These are phyloP conservation scores for Parathielavia hyrcaniae DNA, from an alignment of 495 filamentous ascomycete genomes.

Conservation along the genomic window DNA sequence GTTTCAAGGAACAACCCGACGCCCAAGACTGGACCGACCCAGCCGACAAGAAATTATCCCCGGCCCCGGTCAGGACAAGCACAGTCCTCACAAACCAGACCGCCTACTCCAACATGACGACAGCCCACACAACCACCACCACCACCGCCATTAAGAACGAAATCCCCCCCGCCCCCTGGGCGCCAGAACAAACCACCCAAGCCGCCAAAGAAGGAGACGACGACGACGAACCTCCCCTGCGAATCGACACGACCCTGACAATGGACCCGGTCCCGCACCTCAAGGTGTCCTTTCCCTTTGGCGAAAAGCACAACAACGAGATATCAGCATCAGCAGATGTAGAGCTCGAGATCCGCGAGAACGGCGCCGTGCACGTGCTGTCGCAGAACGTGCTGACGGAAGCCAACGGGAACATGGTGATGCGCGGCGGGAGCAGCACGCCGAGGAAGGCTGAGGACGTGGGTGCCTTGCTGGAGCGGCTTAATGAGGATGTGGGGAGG, in stretches of 20 bases:
- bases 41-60: conserved; percentile 19
- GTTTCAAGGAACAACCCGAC: conserved; percentile 38
- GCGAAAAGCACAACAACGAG: background rate
- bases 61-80: conserved; percentile 5
- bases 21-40: background rate
- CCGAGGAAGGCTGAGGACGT: conserved; percentile 28
- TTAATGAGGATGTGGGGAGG: conserved; percentile 48
- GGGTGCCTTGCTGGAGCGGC: conserved; percentile 34
- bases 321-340: conserved; percentile 35
- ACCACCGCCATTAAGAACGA: background rate
- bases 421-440: conserved; percentile 22
- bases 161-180: background rate
- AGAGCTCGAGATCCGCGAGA: conserved; percentile 55
- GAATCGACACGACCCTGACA: conserved; percentile 46
- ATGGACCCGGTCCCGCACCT: conserved; percentile 44
- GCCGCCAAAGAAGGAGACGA: background rate
- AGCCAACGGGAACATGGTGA: conserved; percentile 22
- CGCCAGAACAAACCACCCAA: background rate
- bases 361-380: conserved; percentile 50
- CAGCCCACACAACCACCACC: conserved; percentile 20
- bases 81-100: conserved; percentile 26
- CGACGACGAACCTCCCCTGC: conserved; percentile 17
- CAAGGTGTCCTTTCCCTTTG: conserved; percentile 47
- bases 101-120: conserved; percentile 31
- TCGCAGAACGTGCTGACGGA: conserved; percentile 36